Conservation (phyloP, 2,329 filamentous ascomycete genomes). For the Phoma herbarum region DNA sequence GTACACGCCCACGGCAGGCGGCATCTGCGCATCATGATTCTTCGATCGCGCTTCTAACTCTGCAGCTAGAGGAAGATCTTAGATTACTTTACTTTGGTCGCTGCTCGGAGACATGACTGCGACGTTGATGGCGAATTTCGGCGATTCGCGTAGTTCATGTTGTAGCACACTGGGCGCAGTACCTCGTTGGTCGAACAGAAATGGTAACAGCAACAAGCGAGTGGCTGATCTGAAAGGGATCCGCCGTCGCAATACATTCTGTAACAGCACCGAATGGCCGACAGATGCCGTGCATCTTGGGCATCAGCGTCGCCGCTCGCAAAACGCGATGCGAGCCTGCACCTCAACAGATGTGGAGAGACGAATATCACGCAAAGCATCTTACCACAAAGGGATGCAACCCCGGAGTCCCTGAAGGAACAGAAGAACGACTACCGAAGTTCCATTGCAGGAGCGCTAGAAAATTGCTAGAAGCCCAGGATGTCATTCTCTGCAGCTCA, state of each 20-base stretch:
- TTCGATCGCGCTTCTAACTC: slow-evolving; percentile 30
- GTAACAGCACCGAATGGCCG: slow-evolving; percentile 24
- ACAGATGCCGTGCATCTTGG: slow-evolving; percentile 14
- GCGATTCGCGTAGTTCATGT: slow-evolving; percentile 11
- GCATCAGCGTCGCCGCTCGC: slow-evolving; percentile 9
- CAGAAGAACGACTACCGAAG: not conserved
- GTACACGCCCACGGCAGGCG: slow-evolving; percentile 10
- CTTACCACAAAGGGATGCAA: slow-evolving; percentile 10
- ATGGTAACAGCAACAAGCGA: slow-evolving; percentile 17
- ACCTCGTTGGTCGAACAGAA: slow-evolving; percentile 16
- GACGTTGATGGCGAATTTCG: slow-evolving; percentile 12
- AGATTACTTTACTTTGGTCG: not conserved
- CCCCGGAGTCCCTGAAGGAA: slow-evolving; percentile 8
- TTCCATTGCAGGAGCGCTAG: slow-evolving; percentile 29
- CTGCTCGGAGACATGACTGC: slow-evolving; percentile 17
- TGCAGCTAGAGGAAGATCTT: slow-evolving; percentile 17
- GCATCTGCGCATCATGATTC: slow-evolving; percentile 25
- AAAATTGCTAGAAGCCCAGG: slow-evolving; percentile 32
- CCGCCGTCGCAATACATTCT: slow-evolving; percentile 12
- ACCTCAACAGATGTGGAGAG: slow-evolving; percentile 17
- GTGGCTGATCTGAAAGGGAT: slow-evolving; percentile 16
- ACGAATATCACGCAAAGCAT: slow-evolving; percentile 13
- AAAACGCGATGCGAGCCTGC: slow-evolving; percentile 8
- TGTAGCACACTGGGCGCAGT: slow-evolving; percentile 5
- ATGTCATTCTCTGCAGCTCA: slow-evolving; percentile 22